Base-by-base conservation (phyloP, 176 grass and related monocot genomes). In the Carex pumila region DNA sequence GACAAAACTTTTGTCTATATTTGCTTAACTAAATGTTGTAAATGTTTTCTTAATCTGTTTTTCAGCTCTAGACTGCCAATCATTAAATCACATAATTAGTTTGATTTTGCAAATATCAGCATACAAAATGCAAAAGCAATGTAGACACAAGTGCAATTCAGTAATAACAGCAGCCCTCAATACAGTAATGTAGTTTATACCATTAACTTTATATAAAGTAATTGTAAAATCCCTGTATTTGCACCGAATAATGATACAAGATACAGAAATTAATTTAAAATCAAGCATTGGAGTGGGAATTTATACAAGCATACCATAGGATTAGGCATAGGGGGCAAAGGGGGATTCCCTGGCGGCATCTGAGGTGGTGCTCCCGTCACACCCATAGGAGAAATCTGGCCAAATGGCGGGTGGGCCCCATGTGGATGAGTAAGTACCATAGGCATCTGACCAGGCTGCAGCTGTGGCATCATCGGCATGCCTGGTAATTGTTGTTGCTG, bases 291-390 rank as follows among this genome's bases (percentile, higher is more conserved):
- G 13, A 32, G 6, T 55, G 50, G 5, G 49, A 55, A 30, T 53
- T 17, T 77, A 62, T 63, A 60, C 36, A 81, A 25, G n/a, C 52
- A 30, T 95, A 99, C 96, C 96, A 89, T 92, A 83, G 89, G 93
- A 84, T 93, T 92, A 34, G 89, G 96, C 83, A 99, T 90, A 36
- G 91, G 89, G 30, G 89, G 91, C 79, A 99, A 84, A 41, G 91
- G 89, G 19, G 94, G 92, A 84, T 91, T 91, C 81, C 89, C 80
- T 83, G 86, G 85, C 32, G 84, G 79, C 59, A 87, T 80, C 84
- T 89, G 80, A 37, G 94, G 79, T 85, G 92, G 85, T 52, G 86
- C 81, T 56, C 94, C 88, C 65, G 88, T 70, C 45, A 59, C 81
- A 52, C 84, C 71, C 61, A 86, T 67, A 7, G 86, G 50, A 70